Evolutionary conservation across 495 filamentous ascomycete species (phyloP), one percentile per base, ranked within the genome.

Genomic region (Choiromyces venosus): DNA sequence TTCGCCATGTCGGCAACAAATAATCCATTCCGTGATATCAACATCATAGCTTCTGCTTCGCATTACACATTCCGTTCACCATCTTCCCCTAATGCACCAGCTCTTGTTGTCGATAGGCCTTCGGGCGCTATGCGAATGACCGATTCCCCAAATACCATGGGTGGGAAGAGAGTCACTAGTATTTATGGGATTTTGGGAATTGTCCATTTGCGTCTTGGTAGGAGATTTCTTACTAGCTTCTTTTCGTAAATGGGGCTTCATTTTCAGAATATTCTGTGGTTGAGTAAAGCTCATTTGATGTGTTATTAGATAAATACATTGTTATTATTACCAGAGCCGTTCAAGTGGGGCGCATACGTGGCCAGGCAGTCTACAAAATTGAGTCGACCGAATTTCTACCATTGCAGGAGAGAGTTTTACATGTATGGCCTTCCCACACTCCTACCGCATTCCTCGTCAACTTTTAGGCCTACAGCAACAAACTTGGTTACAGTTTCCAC

Each of bases 11-110:
- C 91, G 90, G 83, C 86, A 56, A 76, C 84, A 71, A 83, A 89
- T 61, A 87, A 94, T 74, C 95, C 95, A 10, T 99, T 93, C 82
- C 88, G 94, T 78, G 95, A 98, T 86, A 93, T 98, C 86, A 98
- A 97, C 82, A 87, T 98, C 83, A 92, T 96, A 81, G 89, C 92
- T 64, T 94, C 95, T 2, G 84, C 91, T 71, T 93, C 94, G 71
- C 90, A 94, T 80, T 99, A 99, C 86, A 93, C 93, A 77, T 99
- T 99, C 84, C 92, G 92, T 33, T 99, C 95, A 2, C 96, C 95
- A 14, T 98, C 96, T 5, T 93, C 93, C 18, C 94, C 93, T 73
- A 88, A 91, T 82, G 89, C 93, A 38, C 92, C 92, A 14, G 91
- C 93, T 16, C 87, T 99, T 21, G 90, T 96, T 37, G 87, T 99